Evolutionary conservation across 2,329 filamentous ascomycete species (phyloP), one percentile per base, ranked within the genome.

Genomic region (Venturia asperata): DNA sequence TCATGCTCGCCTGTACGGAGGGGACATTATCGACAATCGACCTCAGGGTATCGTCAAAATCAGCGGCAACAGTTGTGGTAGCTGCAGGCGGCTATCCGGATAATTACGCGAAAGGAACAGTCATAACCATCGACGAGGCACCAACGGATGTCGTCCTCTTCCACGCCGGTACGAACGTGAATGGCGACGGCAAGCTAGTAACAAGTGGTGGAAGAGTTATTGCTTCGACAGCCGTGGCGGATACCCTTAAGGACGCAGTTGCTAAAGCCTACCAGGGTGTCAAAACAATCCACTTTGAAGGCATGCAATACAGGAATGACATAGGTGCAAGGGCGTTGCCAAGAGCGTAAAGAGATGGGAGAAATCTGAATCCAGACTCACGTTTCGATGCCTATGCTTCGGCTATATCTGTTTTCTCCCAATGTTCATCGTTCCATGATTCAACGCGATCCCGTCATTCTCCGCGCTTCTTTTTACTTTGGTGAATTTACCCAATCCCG

Each of bases 161-260:
- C 85, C 94, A 99, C 74, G 94, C 94, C 5, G 94, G 94, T 37
- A 99, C 94, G 2, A 82, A 82, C 47, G 74, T 91, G 19, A 79
- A 83, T 11, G 79, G 80, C 24, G 82, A 85, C 43, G 80, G 78
- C 21, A 80, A 86, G 68, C 81, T 97, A 24, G 83, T 87, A 72
- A 93, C 91, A 0, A 84, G 89, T 0, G 94, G 94, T 60, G 94
- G 94, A 0, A 87, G 94, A 66, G 94, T 99, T 42, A 96, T 99
- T 72, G 92, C 93, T 19, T 87, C 91, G n/a, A 96, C 90, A 45
- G 90, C 92, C 1, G 89, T 87, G 1, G 89, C 86, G 0, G 81
- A 83, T 0, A 89, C 87, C 15, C 84, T 99, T 0, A 85, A 91
- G 71, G 87, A 89, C 63, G 94, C 94, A 0, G 91, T 97, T 1